Evolutionary conservation across 768 basidiomycete species (phyloP), one percentile per base, ranked within the genome.

Genomic region (Tricholoma terreum): DNA sequence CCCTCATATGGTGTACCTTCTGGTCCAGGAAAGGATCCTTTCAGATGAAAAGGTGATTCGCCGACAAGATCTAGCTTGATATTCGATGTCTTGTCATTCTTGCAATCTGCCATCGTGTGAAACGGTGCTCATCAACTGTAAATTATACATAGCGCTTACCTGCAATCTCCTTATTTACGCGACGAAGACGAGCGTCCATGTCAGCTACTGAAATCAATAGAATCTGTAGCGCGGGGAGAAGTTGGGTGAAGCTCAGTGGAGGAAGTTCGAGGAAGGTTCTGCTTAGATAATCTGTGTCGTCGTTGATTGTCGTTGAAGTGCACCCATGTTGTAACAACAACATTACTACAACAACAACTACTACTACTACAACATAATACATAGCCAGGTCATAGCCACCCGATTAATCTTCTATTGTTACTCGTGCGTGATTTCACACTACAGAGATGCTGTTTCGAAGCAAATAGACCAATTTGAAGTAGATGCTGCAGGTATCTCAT

Each of bases 1-100:
- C 96, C 95, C 58, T 91, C 83, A 58, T 98, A 98, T 1, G 96
- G 95, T 3, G 95, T 97, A 36, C 82, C 96, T 63, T 92, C 86
- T 11, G 95, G 95, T 10, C 95, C 95, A 9, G 86, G 85, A 73
- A 98, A 98, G 0, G 90, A 85, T 0, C 95, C 95, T 63, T 87
- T 89, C 38, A 98, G 83, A 69, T 98, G 95, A 68, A 93, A 96
- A 0, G 92, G 92, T 4, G 87, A 91, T 63, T 92, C 85, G 71
- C 93, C 92, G 67, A 96, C 75, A 71, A 93, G 86, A 46, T 93
- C 90, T 66, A 98, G 90, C 62, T 73, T 80, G 74, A 98, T 92
- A 57, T 84, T 84, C 24, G 93, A 93, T 15, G 87, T 83, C 80
- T 88, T 93, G 79, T 98, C 95, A 71, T 90, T 94, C 80, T 94